Percentiles rank a stretch among this genome's conserved stretches.
These are phyloP conservation scores for Rhododendron molle DNA, from an alignment of 148 eudicot genomes.

Conservation along the genomic window DNA sequence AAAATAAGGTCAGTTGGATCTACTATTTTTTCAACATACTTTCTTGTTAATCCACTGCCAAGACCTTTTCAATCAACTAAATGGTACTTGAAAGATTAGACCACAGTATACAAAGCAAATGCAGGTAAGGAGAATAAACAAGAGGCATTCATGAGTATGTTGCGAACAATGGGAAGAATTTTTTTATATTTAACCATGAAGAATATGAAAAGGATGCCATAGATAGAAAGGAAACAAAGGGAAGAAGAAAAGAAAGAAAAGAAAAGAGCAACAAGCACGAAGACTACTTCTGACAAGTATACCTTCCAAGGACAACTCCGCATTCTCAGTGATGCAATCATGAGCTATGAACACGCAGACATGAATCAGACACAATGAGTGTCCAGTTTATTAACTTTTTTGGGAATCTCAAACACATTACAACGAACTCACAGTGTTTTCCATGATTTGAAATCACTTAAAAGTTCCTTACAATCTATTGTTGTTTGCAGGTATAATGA, in stretches of 20 bases:
- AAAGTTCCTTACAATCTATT: not conserved
- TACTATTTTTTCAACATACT: not conserved
- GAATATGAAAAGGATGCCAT: not conserved
- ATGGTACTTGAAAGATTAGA: not conserved
- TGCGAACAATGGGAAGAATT: not conserved
- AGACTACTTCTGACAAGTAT: not conserved
- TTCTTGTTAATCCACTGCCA: not conserved
- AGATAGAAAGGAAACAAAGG: not conserved
- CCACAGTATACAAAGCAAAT: not conserved
- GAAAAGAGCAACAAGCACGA: not conserved
- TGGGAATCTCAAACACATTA: not conserved
- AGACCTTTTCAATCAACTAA: not conserved
- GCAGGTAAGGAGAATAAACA: not conserved
- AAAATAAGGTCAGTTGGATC: not conserved
- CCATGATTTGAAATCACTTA: not conserved
- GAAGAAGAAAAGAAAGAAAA: not conserved
- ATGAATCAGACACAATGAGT: not conserved
- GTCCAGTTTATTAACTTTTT: not conserved
- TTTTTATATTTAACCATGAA: not conserved
- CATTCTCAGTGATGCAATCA: not conserved
- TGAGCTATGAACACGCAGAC: not conserved
- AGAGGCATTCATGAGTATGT: not conserved
- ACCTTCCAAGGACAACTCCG: not conserved
- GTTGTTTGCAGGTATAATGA: not conserved
- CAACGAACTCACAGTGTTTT: not conserved